Evolutionary conservation across 768 basidiomycete genomes (phyloP).

Genomic region (Pisolithus sp.): DNA sequence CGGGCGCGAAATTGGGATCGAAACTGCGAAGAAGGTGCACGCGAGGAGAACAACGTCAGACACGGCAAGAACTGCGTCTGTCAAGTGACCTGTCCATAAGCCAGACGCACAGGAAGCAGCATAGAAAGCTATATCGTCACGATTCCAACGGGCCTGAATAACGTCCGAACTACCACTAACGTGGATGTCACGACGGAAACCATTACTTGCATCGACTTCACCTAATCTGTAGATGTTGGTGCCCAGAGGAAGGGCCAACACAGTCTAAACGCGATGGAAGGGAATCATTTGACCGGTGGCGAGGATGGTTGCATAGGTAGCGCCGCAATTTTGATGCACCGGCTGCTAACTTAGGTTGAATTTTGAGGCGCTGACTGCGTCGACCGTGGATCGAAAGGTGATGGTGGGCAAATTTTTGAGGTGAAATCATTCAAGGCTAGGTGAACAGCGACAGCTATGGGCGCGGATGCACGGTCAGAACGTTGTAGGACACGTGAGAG

Average conservation of each 20-base stretch:
- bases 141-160: no score
- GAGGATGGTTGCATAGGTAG: conserved; percentile 64
- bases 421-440: conserved; percentile 72
- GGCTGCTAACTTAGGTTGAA: conserved; percentile 43
- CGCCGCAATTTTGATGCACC: conserved; percentile 57
- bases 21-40: conserved; percentile 25
- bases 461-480: conserved; percentile 3
- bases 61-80: conserved; percentile 37
- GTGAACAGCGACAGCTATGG: conserved; percentile 67
- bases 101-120: no score
- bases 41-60: conserved; percentile 75
- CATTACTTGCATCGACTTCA: conserved; percentile 63
- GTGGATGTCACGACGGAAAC: conserved; percentile 57
- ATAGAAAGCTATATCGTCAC: no score
- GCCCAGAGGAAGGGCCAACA: conserved; percentile 57
- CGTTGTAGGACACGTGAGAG: neutral
- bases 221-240: conserved; percentile 78
- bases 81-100: conserved; percentile 23
- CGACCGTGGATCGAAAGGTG: conserved; percentile 56
- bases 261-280: conserved; percentile 32
- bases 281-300: conserved; percentile 69
- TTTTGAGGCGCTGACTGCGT: conserved; percentile 46
- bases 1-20: conserved; percentile 7
- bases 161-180: conserved; percentile 41
- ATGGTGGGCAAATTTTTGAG: conserved; percentile 67